A percentile compares a stretch with the other conserved stretches of the same genome.
Evolutionary conservation across 257 asterid species (phyloP).

Genomic region (Solanum medicagineum): DNA sequence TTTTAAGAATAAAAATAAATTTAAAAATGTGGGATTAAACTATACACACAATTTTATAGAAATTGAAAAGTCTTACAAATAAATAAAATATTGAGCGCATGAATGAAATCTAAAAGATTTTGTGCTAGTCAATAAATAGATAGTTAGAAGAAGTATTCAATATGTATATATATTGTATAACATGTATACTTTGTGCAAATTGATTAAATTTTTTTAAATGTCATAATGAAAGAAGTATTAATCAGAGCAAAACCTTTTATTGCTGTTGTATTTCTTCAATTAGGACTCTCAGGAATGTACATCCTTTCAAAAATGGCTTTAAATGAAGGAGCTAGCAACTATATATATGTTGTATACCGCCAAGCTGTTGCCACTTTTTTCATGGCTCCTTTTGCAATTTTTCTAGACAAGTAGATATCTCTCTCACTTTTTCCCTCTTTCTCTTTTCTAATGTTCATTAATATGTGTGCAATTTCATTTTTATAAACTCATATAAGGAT

Average conservation of each 20-base stretch:
- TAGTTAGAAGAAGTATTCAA: background rate
- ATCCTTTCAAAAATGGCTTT: conserved; percentile 71
- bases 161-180: background rate
- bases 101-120: background rate
- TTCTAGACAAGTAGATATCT: conserved; percentile 49
- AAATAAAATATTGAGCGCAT: background rate
- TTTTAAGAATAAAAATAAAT: background rate
- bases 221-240: conserved; percentile 6
- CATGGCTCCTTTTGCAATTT: conserved; percentile 74
- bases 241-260: conserved; percentile 56
- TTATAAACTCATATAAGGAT: background rate
- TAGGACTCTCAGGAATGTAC: conserved; percentile 92
- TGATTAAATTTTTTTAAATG: background rate
- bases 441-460: background rate
- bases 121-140: background rate
- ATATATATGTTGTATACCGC: conserved; percentile 75
- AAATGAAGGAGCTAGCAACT: conserved; percentile 85
- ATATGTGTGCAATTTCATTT: background rate
- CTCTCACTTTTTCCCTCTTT: background rate
- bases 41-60: background rate
- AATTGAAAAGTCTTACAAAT: background rate
- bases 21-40: background rate
- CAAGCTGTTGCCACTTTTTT: conserved; percentile 68
- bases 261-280: conserved; percentile 66
- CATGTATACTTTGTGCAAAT: background rate